phyloP scores from a whole-genome alignment of 176 grass and related monocot genomes.

The Melocanna baccifera region DNA sequence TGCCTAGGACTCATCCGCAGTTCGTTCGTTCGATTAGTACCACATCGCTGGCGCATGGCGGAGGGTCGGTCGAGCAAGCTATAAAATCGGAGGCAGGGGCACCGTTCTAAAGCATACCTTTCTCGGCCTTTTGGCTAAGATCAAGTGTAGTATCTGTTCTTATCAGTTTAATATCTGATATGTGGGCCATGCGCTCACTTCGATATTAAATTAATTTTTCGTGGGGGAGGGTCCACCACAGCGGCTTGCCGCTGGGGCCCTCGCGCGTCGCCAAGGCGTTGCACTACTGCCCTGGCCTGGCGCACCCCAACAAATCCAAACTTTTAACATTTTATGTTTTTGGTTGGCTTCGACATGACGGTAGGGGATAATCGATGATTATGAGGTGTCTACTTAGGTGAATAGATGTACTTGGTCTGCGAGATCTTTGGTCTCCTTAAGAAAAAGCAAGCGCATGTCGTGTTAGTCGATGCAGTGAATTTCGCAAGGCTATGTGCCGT shows the following conservation, averaged over 20 bases:
- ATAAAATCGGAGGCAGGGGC: background rate
- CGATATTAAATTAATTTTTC: conserved; percentile 49
- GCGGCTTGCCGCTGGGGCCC: too few relatives aligned
- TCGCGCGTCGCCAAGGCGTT: background rate
- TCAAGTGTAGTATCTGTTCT: conserved; percentile 85
- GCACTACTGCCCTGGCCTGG: background rate
- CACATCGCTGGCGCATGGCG: background rate
- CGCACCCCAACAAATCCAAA: too few relatives aligned
- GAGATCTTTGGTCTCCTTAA: too few relatives aligned
- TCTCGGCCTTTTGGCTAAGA: conserved; percentile 78
- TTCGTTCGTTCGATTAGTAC: background rate
- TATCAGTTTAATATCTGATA: conserved; percentile 93
- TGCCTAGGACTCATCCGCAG: too few relatives aligned
- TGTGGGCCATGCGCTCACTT: background rate
- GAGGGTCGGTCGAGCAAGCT: background rate
- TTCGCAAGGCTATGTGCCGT: too few relatives aligned
- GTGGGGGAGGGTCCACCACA: background rate
- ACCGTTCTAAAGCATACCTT: background rate
- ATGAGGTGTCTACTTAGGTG: too few relatives aligned
- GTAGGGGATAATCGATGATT: too few relatives aligned
- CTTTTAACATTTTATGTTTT: too few relatives aligned
- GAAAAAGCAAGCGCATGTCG: too few relatives aligned
- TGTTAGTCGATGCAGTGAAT: too few relatives aligned
- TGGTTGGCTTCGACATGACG: too few relatives aligned
- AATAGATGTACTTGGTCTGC: too few relatives aligned